Evolutionary conservation across 2,329 filamentous ascomycete species (phyloP).

Genomic region (Aspergillus puulaauensis): DNA sequence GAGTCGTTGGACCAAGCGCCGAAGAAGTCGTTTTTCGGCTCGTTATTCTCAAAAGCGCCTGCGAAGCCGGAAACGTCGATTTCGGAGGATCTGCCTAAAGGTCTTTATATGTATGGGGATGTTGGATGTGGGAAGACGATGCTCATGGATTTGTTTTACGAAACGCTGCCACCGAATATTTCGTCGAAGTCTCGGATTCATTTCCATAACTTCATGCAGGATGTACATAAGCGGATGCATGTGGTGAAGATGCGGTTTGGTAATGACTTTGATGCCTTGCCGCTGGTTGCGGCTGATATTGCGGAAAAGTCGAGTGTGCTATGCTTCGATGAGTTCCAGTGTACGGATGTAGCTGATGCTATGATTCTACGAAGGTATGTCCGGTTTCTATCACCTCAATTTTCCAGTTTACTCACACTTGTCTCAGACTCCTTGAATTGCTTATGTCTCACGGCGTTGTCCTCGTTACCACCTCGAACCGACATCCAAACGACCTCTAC

Average conservation of each 20-base stretch:
- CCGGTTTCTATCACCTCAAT: background rate
- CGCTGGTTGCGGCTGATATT: conserved; percentile 92
- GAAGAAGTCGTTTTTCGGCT: conserved; percentile 53
- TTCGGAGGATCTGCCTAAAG: conserved; percentile 74
- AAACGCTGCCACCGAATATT: conserved; percentile 80
- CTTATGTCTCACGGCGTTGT: conserved; percentile 98
- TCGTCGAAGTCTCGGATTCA: conserved; percentile 86
- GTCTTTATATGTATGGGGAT: conserved; percentile 92
- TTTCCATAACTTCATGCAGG: conserved; percentile 99
- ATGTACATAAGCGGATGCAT: conserved; percentile 88
- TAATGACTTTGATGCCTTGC: conserved; percentile 84
- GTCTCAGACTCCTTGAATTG: conserved; percentile 69
- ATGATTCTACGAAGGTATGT: conserved; percentile 83
- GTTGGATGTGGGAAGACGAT: conserved; percentile 98
- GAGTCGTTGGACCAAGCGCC: conserved; percentile 63
- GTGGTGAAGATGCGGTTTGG: conserved; percentile 86
- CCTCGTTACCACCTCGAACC: conserved; percentile 91
- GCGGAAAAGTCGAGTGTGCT: conserved; percentile 80
- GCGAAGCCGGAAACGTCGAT: conserved; percentile 48
- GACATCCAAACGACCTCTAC: conserved; percentile 95
- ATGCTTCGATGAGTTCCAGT: conserved; percentile 99
- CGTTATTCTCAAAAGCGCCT: conserved; percentile 40
- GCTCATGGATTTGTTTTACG: conserved; percentile 98
- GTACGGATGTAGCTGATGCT: conserved; percentile 95
- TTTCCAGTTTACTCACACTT: background rate